Evolutionary conservation across 2,329 filamentous ascomycete genomes (phyloP), one percentile per base, ranked within the genome.

Genomic region (Xylaria sp.): DNA sequence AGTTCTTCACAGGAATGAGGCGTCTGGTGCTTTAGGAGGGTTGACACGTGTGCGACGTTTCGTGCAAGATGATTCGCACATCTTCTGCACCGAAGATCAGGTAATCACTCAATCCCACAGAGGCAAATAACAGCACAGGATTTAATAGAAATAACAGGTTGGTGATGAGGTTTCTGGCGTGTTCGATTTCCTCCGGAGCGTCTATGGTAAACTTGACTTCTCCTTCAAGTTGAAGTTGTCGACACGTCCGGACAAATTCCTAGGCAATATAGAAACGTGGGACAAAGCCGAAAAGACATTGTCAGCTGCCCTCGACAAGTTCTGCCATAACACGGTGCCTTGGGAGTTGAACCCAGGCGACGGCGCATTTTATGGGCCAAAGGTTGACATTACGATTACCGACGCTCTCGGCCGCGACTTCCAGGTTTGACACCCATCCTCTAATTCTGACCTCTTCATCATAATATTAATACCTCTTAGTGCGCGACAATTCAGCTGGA

Each of bases 281-380:
- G 86, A 98, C 79, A 88, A 89, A 70, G 96, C 96, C 41, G 96
- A 99, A 81, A 85, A 84, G 18, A 93, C 92, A 79, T 86, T 99
- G 59, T 90, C 90, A 76, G 86, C 90, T 68, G 93, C 94, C 20
- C 85, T 99, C 57, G 87, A 96, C 72, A 86, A 90, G 70, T 98
- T 97, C 23, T 79, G 80, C 65, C 80, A 80, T 23, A 77, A 71
- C 52, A 87, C 90, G 68, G 86, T 89, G 39, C 84, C 89, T 71
- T 99, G 96, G 96, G 91, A 93, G 79, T 85, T 97, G 60, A 97
- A 98, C 81, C 91, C 93, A 68, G 96, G 95, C 65, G 96, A 99
- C 75, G 96, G 96, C 78, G 96, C 96, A 61, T 99, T 98, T 83
- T 99, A 99, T 80, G 96, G 96, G 1, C 96, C 96, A 60, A 99